Conservation (phyloP, 257 asterid species). For the Capsicum rhomboideum region DNA sequence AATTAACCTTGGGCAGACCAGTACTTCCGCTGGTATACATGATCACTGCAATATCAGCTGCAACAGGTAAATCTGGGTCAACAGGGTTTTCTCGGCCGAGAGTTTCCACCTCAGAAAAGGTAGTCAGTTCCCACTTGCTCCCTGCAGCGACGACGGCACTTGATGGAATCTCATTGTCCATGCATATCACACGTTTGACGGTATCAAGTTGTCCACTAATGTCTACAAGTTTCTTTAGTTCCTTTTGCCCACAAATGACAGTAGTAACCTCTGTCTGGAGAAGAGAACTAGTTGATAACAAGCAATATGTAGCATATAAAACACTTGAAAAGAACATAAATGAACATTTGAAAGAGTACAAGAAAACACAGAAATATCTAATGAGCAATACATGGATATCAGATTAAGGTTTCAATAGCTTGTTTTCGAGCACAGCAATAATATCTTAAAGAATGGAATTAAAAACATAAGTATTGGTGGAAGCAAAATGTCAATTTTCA, state of each 20-base stretch:
- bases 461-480: not conserved
- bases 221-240: constrained; percentile 74
- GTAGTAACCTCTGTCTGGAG: constrained; percentile 96
- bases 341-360: not conserved
- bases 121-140: constrained; percentile 50
- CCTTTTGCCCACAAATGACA: constrained; percentile 85
- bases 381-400: not conserved
- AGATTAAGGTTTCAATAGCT: not conserved
- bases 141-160: constrained; percentile 41
- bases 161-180: constrained; percentile 66
- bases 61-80: constrained; percentile 77
- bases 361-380: not conserved
- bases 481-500: not conserved
- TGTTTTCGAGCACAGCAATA: not conserved
- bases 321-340: not conserved
- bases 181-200: constrained; percentile 72
- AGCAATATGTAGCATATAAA: not conserved
- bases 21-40: constrained; percentile 99
- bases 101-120: constrained; percentile 66
- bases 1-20: constrained; percentile 90
- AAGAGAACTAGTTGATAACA: constrained; percentile 11
- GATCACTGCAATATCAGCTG: constrained; percentile 88
- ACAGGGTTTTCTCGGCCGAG: constrained; percentile 68
- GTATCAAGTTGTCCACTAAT: constrained; percentile 89
- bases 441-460: not conserved